Percentiles rank a stretch among this genome's conserved stretches.
These are phyloP conservation scores for Cladobotryum mycophilum DNA, from an alignment of 2,329 filamentous ascomycete species.

Conservation along the genomic window DNA sequence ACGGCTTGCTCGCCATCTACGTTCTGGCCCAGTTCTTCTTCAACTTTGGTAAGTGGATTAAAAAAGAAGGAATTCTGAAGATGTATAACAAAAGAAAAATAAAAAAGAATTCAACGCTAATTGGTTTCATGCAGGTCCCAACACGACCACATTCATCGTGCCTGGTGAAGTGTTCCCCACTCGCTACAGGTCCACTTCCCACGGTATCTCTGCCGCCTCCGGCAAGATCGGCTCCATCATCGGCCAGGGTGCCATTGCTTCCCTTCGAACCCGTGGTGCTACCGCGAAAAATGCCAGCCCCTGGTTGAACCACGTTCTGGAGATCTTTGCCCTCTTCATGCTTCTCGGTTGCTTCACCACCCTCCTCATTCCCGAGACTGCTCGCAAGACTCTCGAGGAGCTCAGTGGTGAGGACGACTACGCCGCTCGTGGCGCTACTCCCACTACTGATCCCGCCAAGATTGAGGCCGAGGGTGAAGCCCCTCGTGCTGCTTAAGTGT, in stretches of 20 bases:
- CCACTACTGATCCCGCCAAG: not conserved
- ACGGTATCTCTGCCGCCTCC: conserved; percentile 50
- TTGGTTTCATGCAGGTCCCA: conserved; percentile 32
- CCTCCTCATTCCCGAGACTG: conserved; percentile 66
- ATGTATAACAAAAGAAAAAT: not conserved
- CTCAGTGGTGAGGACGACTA: conserved; percentile 37
- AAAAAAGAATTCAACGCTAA: not conserved
- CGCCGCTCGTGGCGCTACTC: conserved; percentile 10
- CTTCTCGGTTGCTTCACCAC: conserved; percentile 63
- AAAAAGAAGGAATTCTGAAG: too few species aligned
- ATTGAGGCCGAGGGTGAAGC: conserved; percentile 6
- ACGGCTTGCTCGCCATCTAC: conserved; percentile 50
- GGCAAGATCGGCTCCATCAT: conserved; percentile 53
- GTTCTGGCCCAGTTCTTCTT: conserved; percentile 54
- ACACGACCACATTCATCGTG: conserved; percentile 52
- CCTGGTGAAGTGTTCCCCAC: conserved; percentile 53
- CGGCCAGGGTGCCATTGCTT: conserved; percentile 51
- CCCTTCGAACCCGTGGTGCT: conserved; percentile 42
- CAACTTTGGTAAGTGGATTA: conserved; percentile 39
- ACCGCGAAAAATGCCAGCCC: conserved; percentile 37
- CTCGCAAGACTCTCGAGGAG: conserved; percentile 66
- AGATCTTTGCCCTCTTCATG: conserved; percentile 74
- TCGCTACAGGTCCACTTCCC: conserved; percentile 50
- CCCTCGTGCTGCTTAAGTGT: conserved; percentile 6
- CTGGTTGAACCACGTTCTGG: conserved; percentile 72